Conservation (phyloP, 2,329 filamentous ascomycete genomes). For the Fusarium circinatum region DNA sequence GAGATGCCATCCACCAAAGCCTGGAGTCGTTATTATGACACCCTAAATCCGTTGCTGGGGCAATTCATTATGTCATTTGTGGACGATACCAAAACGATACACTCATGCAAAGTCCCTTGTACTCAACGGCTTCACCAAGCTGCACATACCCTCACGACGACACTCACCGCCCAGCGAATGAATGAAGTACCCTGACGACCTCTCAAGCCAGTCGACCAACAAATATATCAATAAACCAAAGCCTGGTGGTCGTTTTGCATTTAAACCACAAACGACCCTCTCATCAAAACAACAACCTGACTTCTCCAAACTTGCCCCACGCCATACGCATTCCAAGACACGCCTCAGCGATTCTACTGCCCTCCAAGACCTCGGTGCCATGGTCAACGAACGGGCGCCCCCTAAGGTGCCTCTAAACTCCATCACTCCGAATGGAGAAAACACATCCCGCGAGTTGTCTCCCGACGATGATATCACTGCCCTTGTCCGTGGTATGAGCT, state of each 20-base stretch:
- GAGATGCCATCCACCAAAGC: background rate
- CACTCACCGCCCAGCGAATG: conserved; percentile 19
- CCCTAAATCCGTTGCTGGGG: conserved; percentile 38
- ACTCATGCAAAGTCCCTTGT: conserved; percentile 23
- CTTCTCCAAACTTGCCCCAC: conserved; percentile 28
- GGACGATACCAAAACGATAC: conserved; percentile 15
- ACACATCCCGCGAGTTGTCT: conserved; percentile 39
- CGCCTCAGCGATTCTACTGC: conserved; percentile 16
- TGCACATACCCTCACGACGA: conserved; percentile 28
- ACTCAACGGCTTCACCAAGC: conserved; percentile 29
- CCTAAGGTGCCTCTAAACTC: conserved; percentile 57
- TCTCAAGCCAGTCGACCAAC: background rate
- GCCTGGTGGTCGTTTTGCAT: conserved; percentile 35
- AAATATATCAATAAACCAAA: background rate
- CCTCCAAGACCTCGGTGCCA: conserved; percentile 43
- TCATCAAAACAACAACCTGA: conserved; percentile 27
- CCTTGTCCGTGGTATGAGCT: conserved; percentile 46
- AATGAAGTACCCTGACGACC: conserved; percentile 20
- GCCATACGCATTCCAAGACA: conserved; percentile 3
- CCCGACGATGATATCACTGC: conserved; percentile 50
- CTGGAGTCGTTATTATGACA: background rate
- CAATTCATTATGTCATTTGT: conserved; percentile 42
- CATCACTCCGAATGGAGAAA: conserved; percentile 46
- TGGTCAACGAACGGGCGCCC: conserved; percentile 61
- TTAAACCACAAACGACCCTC: conserved; percentile 36